A percentile compares a stretch with the other conserved stretches of the same genome.
Conservation (phyloP, 345 rosid genomes). For the Eucalyptus tenuipes region DNA sequence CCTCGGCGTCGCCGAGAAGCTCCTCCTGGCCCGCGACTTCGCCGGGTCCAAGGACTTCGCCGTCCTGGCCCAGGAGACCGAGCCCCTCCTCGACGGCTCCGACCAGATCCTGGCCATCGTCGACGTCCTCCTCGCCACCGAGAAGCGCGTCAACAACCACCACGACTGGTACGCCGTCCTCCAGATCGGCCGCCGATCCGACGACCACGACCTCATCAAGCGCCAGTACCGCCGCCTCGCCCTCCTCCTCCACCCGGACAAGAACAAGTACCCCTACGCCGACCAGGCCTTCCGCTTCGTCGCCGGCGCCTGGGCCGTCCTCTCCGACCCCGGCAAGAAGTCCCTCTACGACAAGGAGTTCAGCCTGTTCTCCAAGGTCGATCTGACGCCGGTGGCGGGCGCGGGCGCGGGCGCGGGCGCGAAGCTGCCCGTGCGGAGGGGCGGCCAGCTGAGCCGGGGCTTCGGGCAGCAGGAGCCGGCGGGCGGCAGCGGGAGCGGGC, state of each 20-base stretch:
- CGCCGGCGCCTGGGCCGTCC: slow-evolving; percentile 71
- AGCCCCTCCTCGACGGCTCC: slow-evolving; percentile 74
- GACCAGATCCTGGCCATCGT: slow-evolving; percentile 81
- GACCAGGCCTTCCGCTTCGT: slow-evolving; percentile 83
- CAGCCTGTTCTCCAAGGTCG: slow-evolving; percentile 41
- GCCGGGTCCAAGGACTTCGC: slow-evolving; percentile 70
- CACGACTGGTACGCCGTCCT: slow-evolving; percentile 80
- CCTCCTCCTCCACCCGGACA: slow-evolving; percentile 84
- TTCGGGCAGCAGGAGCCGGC: not conserved
- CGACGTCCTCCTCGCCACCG: slow-evolving; percentile 62
- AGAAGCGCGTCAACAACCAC: slow-evolving; percentile 49
- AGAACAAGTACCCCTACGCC: slow-evolving; percentile 58
- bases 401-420: not conserved
- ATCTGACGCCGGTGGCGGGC: slow-evolving; percentile 19
- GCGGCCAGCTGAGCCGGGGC: not conserved
- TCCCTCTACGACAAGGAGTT: slow-evolving; percentile 47
- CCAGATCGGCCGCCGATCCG: slow-evolving; percentile 42
- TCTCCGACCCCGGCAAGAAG: slow-evolving; percentile 49
- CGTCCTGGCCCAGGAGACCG: slow-evolving; percentile 68
- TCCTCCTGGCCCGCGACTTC: slow-evolving; percentile 53
- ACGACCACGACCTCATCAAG: slow-evolving; percentile 56
- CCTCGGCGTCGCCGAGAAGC: slow-evolving; percentile 81
- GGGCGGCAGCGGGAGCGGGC: not conserved
- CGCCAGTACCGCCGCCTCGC: slow-evolving; percentile 78
- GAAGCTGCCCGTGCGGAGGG: slow-evolving; percentile 37